Base-by-base conservation (phyloP, 306 rosid genomes). In the Urtica urens region DNA sequence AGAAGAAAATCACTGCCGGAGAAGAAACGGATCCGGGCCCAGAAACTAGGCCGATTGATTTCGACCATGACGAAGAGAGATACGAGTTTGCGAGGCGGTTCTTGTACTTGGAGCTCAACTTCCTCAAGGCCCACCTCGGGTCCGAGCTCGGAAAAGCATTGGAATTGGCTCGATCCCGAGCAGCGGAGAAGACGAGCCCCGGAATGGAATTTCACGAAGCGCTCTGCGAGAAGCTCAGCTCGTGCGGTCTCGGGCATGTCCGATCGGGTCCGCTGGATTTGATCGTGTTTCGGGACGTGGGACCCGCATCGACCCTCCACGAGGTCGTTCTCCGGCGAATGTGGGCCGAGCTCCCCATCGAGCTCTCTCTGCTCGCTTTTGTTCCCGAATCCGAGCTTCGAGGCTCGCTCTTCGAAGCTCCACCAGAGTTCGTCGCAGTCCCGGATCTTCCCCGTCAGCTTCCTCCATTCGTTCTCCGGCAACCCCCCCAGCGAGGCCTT, bases 381-480 rank as follows among this genome's bases (percentile, higher is more conserved):
- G 56, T 76, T 12, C 70, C 55, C 22, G 63, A 62, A 25, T 63
- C 77, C 19, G 73, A 78, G 49, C 67, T 50, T 29, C 69, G 24
- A 17, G 66, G 62, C 51, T 57, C 35, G 42, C 57, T 33, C 14
- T 26, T 51, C 29, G 63, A 49, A 42, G 31, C 57, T 11, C 43
- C 75, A 53, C 40, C 70, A 46, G 83, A 78, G 44, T 72, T 65
- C 60, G 63, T 67, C 55, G 65, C 50, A 55, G 73, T 78, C 40
- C 76, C 86, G 10, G 40, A 52, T 51, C 73, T 57, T 22, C 72
- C 62, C 57, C n/a, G n/a, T n/a, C 87, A 75, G 27, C 48, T 82
- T 74, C 81, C 93, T 50, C 87, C 87, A 25, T 78, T 82, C 63
- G 43, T 75, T 53, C 39, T 67, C 62, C 69, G 93, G 64, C 63